Evolutionary conservation across 768 basidiomycete genomes (phyloP), one percentile per base, ranked within the genome.

Genomic region (Flagelloscypha sp.): DNA sequence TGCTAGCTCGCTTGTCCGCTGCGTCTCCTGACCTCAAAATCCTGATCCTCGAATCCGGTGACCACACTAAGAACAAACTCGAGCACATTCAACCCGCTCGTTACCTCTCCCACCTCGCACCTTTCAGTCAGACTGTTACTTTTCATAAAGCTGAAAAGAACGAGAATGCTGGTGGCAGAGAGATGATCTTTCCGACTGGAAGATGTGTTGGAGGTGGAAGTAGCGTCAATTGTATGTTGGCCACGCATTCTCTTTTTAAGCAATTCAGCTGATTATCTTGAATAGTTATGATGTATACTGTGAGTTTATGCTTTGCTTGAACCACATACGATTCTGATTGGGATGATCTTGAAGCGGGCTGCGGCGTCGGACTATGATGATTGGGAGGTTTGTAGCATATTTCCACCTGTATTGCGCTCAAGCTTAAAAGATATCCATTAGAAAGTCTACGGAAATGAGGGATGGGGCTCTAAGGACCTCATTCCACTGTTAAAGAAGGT

Each of bases 341-440:
- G 57, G 46, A 62, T 64, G 49, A 62, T 72, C 62, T 81, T 79
- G 42, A 70, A 66, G 1, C 68, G 79, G 17, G 68, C 74, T 10
- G 53, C 72, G 6, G 70, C 74, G 2, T 79, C 76, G 0, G 80
- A 83, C 47, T 79, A 72, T 31, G 74, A 83, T 42, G 72, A 73
- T 33, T 81, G 79, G 79, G 68, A 70, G 43, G 42, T 27, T 3
- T 9, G 25, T 27, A 13, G 25, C 25, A 13, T 27, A 9, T 9
- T 27, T 27, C 13, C 25, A 9, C 9, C 25, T 27, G 25, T 9
- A 27, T n/a, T 13, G 13, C 25, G 25, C 9, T 13, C 25, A 27
- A 13, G 9, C 13, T 27, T 27, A 27, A n/a, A n/a, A n/a, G n/a
- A 27, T 13, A 9, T 27, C 25, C 25, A 9, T 9, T 13, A 9